Conservation (phyloP, 306 rosid genomes). For the Castanospermum australe region DNA sequence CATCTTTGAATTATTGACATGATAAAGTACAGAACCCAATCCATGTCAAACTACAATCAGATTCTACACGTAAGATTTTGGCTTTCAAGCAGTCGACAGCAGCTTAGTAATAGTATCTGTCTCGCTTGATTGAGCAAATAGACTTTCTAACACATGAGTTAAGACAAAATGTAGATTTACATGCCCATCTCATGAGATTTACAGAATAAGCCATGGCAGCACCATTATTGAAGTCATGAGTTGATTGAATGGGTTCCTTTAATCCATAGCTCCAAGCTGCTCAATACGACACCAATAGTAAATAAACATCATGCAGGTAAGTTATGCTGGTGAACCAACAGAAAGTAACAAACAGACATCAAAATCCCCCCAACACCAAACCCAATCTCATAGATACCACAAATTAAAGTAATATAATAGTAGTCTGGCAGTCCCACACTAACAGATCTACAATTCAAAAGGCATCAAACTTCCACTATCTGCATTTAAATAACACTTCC, state of each 20-base stretch:
- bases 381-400: neutral
- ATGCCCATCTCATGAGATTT: neutral
- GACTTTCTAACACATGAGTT: neutral
- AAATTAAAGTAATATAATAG: neutral
- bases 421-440: neutral
- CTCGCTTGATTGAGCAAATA: neutral
- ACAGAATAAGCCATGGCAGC: neutral
- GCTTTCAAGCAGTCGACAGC: constrained; percentile 21
- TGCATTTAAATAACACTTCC: neutral
- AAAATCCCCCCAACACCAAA: neutral
- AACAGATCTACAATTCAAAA: constrained; percentile 3
- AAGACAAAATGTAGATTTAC: neutral
- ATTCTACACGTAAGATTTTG: neutral
- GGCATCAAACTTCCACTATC: constrained; percentile 7
- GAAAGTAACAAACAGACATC: neutral
- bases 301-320: neutral
- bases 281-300: neutral
- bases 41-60: neutral
- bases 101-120: neutral
- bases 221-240: neutral
- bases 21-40: neutral
- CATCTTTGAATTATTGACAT: neutral
- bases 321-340: neutral
- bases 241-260: neutral
- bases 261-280: neutral